phyloP scores from a whole-genome alignment of 345 rosid species.

The Hypericum androsaemum region DNA sequence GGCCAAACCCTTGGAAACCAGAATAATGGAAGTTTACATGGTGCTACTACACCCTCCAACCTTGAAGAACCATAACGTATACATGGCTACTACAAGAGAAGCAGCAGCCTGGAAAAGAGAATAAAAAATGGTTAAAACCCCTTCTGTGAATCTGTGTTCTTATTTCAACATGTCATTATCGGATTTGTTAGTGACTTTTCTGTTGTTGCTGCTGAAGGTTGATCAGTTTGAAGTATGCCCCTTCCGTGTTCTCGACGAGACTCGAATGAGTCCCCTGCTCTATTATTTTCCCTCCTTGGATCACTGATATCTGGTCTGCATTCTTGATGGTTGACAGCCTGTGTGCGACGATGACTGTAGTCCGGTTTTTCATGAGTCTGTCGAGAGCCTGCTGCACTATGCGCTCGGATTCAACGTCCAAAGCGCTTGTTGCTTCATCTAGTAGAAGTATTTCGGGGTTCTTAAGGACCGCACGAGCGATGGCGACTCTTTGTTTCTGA shows the following conservation, averaged over 20 bases:
- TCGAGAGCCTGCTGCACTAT: slow-evolving; percentile 93
- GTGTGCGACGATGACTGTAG: slow-evolving; percentile 89
- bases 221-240: slow-evolving; percentile 68
- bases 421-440: slow-evolving; percentile 92
- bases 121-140: no score
- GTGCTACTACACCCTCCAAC: no score
- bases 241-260: slow-evolving; percentile 56
- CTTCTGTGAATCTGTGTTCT: no score
- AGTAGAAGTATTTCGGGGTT: slow-evolving; percentile 78
- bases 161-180: no score
- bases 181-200: background rate
- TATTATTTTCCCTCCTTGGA: slow-evolving; percentile 63
- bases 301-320: slow-evolving; percentile 67
- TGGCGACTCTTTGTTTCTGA: slow-evolving; percentile 83
- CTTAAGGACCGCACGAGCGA: slow-evolving; percentile 83
- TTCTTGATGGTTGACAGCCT: slow-evolving; percentile 78
- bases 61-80: no score
- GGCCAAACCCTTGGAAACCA: no score
- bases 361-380: slow-evolving; percentile 61
- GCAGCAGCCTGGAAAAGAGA: no score
- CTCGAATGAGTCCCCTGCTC: slow-evolving; percentile 78
- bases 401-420: slow-evolving; percentile 74
- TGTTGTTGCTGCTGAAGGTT: slow-evolving; percentile 66
- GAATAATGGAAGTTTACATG: no score
- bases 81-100: no score